Conservation (phyloP, 176 grass and related monocot species). For the Carex parvula region DNA sequence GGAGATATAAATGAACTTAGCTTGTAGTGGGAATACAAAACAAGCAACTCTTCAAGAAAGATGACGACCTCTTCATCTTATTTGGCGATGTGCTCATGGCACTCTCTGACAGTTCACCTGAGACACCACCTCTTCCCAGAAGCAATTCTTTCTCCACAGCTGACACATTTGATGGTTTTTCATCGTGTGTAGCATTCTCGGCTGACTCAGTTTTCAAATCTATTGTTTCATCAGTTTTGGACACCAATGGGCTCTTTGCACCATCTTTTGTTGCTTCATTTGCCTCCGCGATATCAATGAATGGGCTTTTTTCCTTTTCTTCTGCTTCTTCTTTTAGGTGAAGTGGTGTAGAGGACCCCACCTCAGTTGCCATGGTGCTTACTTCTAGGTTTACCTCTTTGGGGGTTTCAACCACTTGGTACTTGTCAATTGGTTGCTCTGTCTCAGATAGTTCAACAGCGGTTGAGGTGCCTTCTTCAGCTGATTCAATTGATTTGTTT, state of each 20-base stretch:
- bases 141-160: conserved; percentile 19
- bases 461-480: background rate
- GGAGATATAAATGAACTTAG: conserved; percentile 3
- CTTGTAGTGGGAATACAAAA: conserved; percentile 23
- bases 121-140: background rate
- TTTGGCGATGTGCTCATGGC: background rate
- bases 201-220: conserved; percentile 7
- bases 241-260: conserved; percentile 22
- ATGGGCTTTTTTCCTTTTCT: conserved; percentile 1
- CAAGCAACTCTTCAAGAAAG: conserved; percentile 12
- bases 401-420: conserved; percentile 14
- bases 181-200: background rate
- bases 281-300: conserved; percentile 7
- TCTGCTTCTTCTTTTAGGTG: background rate
- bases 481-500: conserved; percentile 16
- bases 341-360: background rate
- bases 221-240: background rate
- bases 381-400: conserved; percentile 24
- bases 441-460: background rate
- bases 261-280: conserved; percentile 4
- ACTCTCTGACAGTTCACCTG: conserved; percentile 22
- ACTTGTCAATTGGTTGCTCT: conserved; percentile 23
- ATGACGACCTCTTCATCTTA: conserved; percentile 9
- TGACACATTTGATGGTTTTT: background rate
- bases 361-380: conserved; percentile 23